Percentiles rank a stretch among this genome's conserved stretches.
Evolutionary conservation across 768 basidiomycete genomes (phyloP).

Genomic region (Tricholoma bakamatsutake): DNA sequence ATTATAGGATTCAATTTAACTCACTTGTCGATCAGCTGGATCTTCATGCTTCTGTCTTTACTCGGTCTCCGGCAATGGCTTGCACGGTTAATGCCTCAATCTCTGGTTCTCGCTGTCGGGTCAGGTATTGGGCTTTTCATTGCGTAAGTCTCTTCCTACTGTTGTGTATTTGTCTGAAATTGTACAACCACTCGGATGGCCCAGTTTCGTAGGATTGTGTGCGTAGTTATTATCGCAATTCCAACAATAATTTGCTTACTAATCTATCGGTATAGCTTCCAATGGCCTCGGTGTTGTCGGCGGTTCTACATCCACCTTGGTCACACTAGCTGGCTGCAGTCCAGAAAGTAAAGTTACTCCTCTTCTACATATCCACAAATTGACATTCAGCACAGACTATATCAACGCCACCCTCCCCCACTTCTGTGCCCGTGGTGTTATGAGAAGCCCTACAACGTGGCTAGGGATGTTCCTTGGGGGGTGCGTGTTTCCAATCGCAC

Average conservation of each 20-base stretch:
- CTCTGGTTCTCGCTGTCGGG: conserved; percentile 78
- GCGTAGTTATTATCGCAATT: conserved; percentile 13
- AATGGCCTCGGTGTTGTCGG: conserved; percentile 73
- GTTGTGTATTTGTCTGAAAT: background rate
- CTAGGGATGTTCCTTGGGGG: conserved; percentile 84
- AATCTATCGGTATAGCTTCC: conserved; percentile 34
- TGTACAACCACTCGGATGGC: conserved; percentile 5
- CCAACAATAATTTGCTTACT: background rate
- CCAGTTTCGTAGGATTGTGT: conserved; percentile 74
- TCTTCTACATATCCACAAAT: background rate
- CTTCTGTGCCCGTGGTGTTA: conserved; percentile 59
- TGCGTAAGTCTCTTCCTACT: conserved; percentile 44
- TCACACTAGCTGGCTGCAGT: conserved; percentile 73
- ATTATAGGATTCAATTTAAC: background rate
- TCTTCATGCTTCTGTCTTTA: conserved; percentile 75
- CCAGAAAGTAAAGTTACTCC: conserved; percentile 33
- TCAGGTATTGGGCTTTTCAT: conserved; percentile 87
- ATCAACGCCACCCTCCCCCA: conserved; percentile 37
- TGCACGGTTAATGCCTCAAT: conserved; percentile 83
- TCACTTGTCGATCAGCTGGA: conserved; percentile 43
- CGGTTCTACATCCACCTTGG: conserved; percentile 61
- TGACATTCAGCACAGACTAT: conserved; percentile 31
- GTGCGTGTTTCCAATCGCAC: conserved; percentile 29
- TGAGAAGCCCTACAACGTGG: conserved; percentile 80
- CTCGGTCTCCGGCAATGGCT: conserved; percentile 88